Evolutionary conservation across 371 early-diverging fungal species (phyloP).

Genomic region (Coemansia sp.): DNA sequence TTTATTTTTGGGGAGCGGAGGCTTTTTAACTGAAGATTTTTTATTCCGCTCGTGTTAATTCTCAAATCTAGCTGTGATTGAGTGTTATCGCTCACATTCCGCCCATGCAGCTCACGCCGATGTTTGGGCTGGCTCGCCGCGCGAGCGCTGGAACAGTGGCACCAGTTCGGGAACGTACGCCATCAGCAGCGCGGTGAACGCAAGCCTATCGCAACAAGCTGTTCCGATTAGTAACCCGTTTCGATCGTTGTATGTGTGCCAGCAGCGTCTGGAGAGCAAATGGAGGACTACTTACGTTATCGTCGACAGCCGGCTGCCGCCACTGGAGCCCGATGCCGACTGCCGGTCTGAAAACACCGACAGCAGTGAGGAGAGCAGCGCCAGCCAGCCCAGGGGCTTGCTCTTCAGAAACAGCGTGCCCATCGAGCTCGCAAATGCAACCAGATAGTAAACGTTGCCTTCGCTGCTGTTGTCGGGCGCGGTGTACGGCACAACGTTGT

Average conservation of each 20-base stretch:
- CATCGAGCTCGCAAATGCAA: slow-evolving; percentile 42
- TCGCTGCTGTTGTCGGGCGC: slow-evolving; percentile 31
- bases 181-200: slow-evolving; percentile 39
- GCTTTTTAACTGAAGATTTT: too few species aligned
- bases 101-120: too few species aligned
- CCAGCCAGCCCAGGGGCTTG: slow-evolving; percentile 39
- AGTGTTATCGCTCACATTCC: too few species aligned
- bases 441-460: slow-evolving; percentile 42
- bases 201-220: too few species aligned
- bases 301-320: slow-evolving; percentile 38
- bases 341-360: slow-evolving; percentile 38
- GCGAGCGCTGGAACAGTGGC: slow-evolving; percentile 8
- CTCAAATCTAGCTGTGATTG: too few species aligned
- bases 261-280: too few species aligned
- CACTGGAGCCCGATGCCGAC: slow-evolving; percentile 20
- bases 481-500: slow-evolving; percentile 32
- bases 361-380: slow-evolving; percentile 32
- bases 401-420: slow-evolving; percentile 36
- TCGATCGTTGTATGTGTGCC: too few species aligned
- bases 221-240: too few species aligned
- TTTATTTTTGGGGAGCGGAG: background rate
- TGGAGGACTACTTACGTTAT: slow-evolving; percentile 16
- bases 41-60: too few species aligned
- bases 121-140: background rate
- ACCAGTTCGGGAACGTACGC: slow-evolving; percentile 37